Evolutionary conservation across 768 basidiomycete species (phyloP).

Genomic region (Tricholoma hemisulphureum): DNA sequence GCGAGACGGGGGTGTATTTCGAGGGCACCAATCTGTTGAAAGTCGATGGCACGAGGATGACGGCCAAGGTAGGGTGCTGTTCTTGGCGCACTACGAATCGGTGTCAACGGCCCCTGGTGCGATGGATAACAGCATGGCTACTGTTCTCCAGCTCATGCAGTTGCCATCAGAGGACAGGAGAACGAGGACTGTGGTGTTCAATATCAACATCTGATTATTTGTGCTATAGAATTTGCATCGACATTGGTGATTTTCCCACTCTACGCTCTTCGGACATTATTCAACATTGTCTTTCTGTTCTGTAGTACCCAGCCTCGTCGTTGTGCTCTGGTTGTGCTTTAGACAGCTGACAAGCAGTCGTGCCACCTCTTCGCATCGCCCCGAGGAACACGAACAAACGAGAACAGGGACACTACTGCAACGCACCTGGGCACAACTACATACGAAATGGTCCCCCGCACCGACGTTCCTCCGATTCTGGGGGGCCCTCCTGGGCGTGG

Average conservation of each 20-base stretch:
- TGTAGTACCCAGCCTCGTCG: conserved; percentile 56
- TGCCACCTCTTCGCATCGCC: conserved; percentile 19
- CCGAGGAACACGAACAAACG: conserved; percentile 8
- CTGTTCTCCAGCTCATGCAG: conserved; percentile 43
- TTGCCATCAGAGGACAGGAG: conserved; percentile 33
- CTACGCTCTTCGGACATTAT: conserved; percentile 45
- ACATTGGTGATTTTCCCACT: conserved; percentile 58
- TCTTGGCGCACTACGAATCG: conserved; percentile 80
- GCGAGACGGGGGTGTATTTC: conserved; percentile 42
- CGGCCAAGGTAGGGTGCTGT: too few species aligned
- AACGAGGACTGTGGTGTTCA: conserved; percentile 67
- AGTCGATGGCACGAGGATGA: conserved; percentile 51
- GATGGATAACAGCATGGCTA: conserved; percentile 54
- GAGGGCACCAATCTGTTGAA: conserved; percentile 69
- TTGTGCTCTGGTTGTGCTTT: conserved; percentile 33
- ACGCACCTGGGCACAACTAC: not conserved
- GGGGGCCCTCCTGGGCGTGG: not conserved
- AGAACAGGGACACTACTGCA: too few species aligned
- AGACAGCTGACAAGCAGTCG: not conserved
- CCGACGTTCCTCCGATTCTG: not conserved
- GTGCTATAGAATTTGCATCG: conserved; percentile 57
- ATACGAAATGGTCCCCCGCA: not conserved
- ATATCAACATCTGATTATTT: too few species aligned
- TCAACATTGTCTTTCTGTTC: conserved; percentile 60
- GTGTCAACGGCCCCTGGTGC: conserved; percentile 72